Percentiles rank a stretch among this genome's conserved stretches.
These are phyloP conservation scores for Aaosphaeria arxii DNA, from an alignment of 2,329 filamentous ascomycete species.

Conservation along the genomic window DNA sequence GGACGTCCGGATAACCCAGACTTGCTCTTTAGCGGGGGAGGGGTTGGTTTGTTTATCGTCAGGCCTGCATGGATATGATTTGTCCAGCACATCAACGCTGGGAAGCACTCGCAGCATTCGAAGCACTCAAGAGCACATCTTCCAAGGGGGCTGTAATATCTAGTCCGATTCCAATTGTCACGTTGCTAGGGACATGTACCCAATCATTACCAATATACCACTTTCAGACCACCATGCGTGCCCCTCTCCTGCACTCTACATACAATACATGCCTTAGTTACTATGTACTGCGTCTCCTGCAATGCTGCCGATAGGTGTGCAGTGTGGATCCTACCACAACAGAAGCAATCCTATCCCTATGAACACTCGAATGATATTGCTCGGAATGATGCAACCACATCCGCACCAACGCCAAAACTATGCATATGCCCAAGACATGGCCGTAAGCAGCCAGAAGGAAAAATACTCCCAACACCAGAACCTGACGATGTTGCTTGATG, in stretches of 20 bases:
- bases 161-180: not conserved
- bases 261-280: no score
- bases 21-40: not conserved
- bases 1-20: constrained; percentile 13
- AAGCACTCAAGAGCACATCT: not conserved
- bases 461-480: no score
- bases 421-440: no score
- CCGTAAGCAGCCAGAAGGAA: no score
- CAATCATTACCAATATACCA: not conserved
- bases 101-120: constrained; percentile 3
- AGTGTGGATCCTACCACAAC: no score
- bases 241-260: not conserved
- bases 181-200: not conserved
- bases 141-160: constrained; percentile 5
- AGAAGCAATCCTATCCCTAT: no score
- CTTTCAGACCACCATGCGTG: not conserved
- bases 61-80: constrained; percentile 16
- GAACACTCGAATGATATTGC: no score
- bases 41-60: constrained; percentile 11
- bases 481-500: no score
- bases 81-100: constrained; percentile 31
- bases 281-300: no score
- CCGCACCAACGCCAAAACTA: no score
- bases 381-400: no score
- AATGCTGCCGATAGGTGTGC: no score